Percentiles rank a stretch among this genome's conserved stretches.
Conservation (phyloP, 2,329 filamentous ascomycete species). For the Ophiostoma populinum region DNA sequence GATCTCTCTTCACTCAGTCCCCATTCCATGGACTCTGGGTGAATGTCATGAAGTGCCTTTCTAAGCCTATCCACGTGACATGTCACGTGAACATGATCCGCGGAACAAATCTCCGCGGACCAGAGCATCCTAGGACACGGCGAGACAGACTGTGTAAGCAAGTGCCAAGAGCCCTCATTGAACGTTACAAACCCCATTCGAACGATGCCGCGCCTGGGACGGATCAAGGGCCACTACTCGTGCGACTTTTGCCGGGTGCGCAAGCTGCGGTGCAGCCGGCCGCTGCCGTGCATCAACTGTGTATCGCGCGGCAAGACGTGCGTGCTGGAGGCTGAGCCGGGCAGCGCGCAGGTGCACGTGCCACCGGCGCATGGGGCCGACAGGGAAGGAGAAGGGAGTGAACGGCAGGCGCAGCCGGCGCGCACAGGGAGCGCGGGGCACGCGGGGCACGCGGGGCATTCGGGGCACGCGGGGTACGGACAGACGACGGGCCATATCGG, state of each 20-base stretch:
- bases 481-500: neutral
- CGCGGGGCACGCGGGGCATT: neutral
- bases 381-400: too few species aligned
- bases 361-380: too few species aligned
- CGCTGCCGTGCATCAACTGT: slow-evolving; percentile 7
- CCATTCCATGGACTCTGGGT: too few species aligned
- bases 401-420: too few species aligned
- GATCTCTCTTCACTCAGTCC: too few species aligned
- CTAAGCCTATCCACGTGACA: too few species aligned
- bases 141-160: too few species aligned
- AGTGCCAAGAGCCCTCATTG: too few species aligned
- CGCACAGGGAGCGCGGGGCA: neutral
- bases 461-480: neutral
- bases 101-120: neutral
- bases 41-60: too few species aligned
- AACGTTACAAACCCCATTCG: too few species aligned
- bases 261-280: slow-evolving; percentile 7
- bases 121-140: too few species aligned
- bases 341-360: neutral
- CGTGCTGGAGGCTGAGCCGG: neutral
- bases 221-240: slow-evolving; percentile 6
- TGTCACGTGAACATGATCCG: too few species aligned
- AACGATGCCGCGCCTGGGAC: slow-evolving; percentile 1
- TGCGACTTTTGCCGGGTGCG: slow-evolving; percentile 7
- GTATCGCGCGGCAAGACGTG: slow-evolving; percentile 6